A percentile compares a stretch with the other conserved stretches of the same genome.
These are phyloP conservation scores for Stemphylium beticola DNA, from an alignment of 2,329 filamentous ascomycete species.

Conservation along the genomic window DNA sequence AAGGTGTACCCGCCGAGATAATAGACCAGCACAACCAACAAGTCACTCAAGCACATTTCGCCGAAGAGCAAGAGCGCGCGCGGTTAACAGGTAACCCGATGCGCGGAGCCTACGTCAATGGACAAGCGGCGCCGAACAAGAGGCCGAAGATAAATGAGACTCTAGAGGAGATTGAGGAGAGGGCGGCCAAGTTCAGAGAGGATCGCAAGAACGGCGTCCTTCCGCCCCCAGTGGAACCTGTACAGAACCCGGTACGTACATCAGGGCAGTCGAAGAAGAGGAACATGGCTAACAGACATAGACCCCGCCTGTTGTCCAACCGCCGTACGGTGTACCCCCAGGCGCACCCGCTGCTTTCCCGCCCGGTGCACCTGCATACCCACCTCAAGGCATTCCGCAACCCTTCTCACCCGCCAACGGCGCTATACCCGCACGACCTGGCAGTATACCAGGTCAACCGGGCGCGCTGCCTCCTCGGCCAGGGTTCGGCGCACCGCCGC, in stretches of 20 bases:
- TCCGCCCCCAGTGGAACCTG: slow-evolving; percentile 44
- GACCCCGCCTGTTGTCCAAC: slow-evolving; percentile 29
- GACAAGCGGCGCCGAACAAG: slow-evolving; percentile 60
- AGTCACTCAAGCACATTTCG: slow-evolving; percentile 84
- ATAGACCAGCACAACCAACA: slow-evolving; percentile 83
- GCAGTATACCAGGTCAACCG: slow-evolving; percentile 41
- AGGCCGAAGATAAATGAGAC: slow-evolving; percentile 71
- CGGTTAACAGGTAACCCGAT: slow-evolving; percentile 83
- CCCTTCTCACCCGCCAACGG: slow-evolving; percentile 38
- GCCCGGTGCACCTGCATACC: slow-evolving; percentile 28
- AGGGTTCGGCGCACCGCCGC: slow-evolving; percentile 38
- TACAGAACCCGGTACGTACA: slow-evolving; percentile 20
- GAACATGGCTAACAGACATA: slow-evolving; percentile 19
- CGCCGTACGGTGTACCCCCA: slow-evolving; percentile 25
- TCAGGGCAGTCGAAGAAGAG: background rate
- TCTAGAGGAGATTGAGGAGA: slow-evolving; percentile 77
- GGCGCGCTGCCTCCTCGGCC: slow-evolving; percentile 48
- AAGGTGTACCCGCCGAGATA: slow-evolving; percentile 89
- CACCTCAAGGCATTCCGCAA: slow-evolving; percentile 22
- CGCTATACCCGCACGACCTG: slow-evolving; percentile 29
- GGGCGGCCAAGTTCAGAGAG: slow-evolving; percentile 64
- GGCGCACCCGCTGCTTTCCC: slow-evolving; percentile 34
- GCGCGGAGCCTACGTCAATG: slow-evolving; percentile 53
- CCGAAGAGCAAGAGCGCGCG: slow-evolving; percentile 81
- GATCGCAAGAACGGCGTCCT: slow-evolving; percentile 51